Base-by-base conservation (phyloP, 805 yeast species). In the Yamadazyma endophytica region DNA sequence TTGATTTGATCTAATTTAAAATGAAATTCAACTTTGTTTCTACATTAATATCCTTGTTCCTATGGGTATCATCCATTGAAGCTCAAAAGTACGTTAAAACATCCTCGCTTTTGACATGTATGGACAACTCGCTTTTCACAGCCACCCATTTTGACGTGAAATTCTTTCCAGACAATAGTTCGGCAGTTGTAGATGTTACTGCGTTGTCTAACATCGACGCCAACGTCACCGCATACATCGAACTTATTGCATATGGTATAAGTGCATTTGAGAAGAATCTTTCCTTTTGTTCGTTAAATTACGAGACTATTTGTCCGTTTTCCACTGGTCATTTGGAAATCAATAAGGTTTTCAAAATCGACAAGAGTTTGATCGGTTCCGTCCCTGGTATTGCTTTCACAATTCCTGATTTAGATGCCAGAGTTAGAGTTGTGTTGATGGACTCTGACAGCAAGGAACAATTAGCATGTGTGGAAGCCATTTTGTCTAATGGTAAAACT, bases 371-470 rank as follows among this genome's bases (percentile, higher is more conserved):
- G 33, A 56, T 73, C 4, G 54, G 60, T 9, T 58, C 70, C 37
- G 73, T 92, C 36, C 98, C 98, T 1, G 72, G 78, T 7, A 68
- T 92, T 14, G 96, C 96, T 2, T 92, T 78, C 59, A 78, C 90
- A 1, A 73, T 92, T 32, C 99, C 99, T 0, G 96, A 92, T 57
- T 66, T 92, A 44, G 99, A 92, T 52, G 99, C 96, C 4, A 74
- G 83, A 39, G 96, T 89, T 17, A 66, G 79, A 41, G 89, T 94
- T 24, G 56, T 75, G 13, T 82, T 82, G 3, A 77, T 78, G 52
- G 54, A 74, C 19, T 49, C 59, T 11, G 59, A 61, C 28, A 63
- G 72, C 5, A 42, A 54, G 9, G 59, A 49, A 4, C 71, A 80
- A 3, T 64, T 89, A 36, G 98, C 97, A 3, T 92, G 99, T 72